Evolutionary conservation across 805 yeast genomes (phyloP).

Genomic region (Jamesozyma jinghongensis): DNA sequence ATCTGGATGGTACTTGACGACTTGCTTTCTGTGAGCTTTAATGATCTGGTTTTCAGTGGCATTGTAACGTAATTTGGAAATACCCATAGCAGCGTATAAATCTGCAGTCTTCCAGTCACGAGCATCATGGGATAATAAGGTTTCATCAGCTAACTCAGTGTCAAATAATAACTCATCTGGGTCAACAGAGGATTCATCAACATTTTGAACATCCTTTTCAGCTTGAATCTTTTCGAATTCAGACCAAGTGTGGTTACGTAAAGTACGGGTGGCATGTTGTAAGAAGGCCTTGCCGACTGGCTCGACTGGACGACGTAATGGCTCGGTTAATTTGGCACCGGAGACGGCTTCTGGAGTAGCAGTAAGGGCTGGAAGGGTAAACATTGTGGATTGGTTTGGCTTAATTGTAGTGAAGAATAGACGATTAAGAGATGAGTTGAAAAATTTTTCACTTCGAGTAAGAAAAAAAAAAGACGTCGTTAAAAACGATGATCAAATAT

Average conservation of each 20-base stretch:
- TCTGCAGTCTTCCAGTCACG: slow-evolving; percentile 98
- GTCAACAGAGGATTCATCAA: slow-evolving; percentile 51
- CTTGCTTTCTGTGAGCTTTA: slow-evolving; percentile 95
- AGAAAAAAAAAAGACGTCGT: background rate
- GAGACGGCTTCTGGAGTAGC: slow-evolving; percentile 46
- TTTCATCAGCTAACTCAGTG: slow-evolving; percentile 62
- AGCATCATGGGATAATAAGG: slow-evolving; percentile 81
- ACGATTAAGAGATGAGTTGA: slow-evolving; percentile 2
- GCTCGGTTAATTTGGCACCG: slow-evolving; percentile 42
- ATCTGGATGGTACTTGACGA: slow-evolving; percentile 95
- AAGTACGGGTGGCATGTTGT: slow-evolving; percentile 92
- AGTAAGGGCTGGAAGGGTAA: slow-evolving; percentile 44
- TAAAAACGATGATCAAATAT: slow-evolving; percentile 1
- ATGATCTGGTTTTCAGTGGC: slow-evolving; percentile 92
- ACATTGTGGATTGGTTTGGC: slow-evolving; percentile 11
- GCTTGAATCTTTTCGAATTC: slow-evolving; percentile 93
- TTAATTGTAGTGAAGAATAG: no score
- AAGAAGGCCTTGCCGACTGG: slow-evolving; percentile 95
- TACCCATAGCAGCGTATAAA: slow-evolving; percentile 91
- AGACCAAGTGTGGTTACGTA: slow-evolving; percentile 97
- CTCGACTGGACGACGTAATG: slow-evolving; percentile 77
- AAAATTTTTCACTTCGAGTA: background rate
- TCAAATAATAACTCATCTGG: slow-evolving; percentile 45
- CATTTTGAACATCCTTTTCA: slow-evolving; percentile 66
- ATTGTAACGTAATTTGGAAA: slow-evolving; percentile 79